phyloP scores from a whole-genome alignment of 2,329 filamentous ascomycete genomes.

The Knufia petricola region DNA sequence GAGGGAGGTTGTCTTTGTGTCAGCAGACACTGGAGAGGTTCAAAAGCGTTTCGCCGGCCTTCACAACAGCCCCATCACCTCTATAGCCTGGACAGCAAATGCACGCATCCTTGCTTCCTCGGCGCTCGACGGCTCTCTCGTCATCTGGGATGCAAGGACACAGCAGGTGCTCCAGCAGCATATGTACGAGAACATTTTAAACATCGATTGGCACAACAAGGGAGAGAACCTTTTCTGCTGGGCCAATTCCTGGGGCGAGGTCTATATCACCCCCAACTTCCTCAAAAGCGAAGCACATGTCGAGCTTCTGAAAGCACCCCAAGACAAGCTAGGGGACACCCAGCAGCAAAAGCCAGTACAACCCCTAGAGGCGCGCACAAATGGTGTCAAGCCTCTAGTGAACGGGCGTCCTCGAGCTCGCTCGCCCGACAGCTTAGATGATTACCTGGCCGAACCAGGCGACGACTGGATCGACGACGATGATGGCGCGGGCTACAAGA shows the following conservation, averaged over 20 bases:
- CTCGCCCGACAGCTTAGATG: slow-evolving; percentile 70
- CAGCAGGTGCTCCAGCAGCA: slow-evolving; percentile 70
- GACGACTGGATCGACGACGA: slow-evolving; percentile 85
- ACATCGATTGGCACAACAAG: slow-evolving; percentile 79
- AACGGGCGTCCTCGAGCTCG: slow-evolving; percentile 44
- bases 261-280: slow-evolving; percentile 77
- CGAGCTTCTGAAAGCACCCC: slow-evolving; percentile 45
- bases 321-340: slow-evolving; percentile 35
- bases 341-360: slow-evolving; percentile 72
- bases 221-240: slow-evolving; percentile 78
- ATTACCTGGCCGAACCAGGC: slow-evolving; percentile 61
- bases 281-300: slow-evolving; percentile 48
- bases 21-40: slow-evolving; percentile 80
- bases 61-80: slow-evolving; percentile 76
- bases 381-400: slow-evolving; percentile 47
- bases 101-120: slow-evolving; percentile 68
- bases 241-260: slow-evolving; percentile 82
- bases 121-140: slow-evolving; percentile 40
- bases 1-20: slow-evolving; percentile 75
- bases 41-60: slow-evolving; percentile 70
- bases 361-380: slow-evolving; percentile 49
- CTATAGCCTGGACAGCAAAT: slow-evolving; percentile 88
- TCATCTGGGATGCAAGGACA: slow-evolving; percentile 80
- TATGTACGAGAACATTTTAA: slow-evolving; percentile 74
- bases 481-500: slow-evolving; percentile 82